These are phyloP conservation scores for Paecilomyces fulvus DNA, from an alignment of 2,329 filamentous ascomycete genomes.

Conservation along the genomic window DNA sequence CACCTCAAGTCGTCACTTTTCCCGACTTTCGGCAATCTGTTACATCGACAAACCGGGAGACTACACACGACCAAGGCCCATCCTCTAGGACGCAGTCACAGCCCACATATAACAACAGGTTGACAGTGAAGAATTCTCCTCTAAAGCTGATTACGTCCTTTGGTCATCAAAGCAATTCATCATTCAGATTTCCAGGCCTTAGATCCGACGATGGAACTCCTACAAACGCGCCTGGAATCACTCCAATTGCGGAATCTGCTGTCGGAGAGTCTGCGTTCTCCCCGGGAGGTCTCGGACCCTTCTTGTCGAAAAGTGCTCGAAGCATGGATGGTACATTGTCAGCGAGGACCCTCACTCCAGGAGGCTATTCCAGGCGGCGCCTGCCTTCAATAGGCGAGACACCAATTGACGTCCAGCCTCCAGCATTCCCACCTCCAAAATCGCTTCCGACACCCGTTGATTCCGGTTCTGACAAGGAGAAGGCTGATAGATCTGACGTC, in stretches of 20 bases:
- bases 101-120: conserved; percentile 46
- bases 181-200: conserved; percentile 55
- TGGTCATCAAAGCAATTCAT: conserved; percentile 40
- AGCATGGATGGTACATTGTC: conserved; percentile 62
- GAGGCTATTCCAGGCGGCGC: conserved; percentile 54
- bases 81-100: conserved; percentile 16
- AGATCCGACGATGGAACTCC: conserved; percentile 57
- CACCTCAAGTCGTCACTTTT: conserved; percentile 50
- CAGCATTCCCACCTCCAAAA: conserved; percentile 31
- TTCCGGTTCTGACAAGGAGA: conserved; percentile 42
- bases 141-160: conserved; percentile 91
- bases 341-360: conserved; percentile 53
- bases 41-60: conserved; percentile 53
- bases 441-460: conserved; percentile 37
- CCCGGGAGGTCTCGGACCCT: conserved; percentile 57
- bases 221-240: conserved; percentile 66
- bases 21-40: conserved; percentile 24
- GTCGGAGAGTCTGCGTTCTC: conserved; percentile 53
- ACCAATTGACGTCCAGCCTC: conserved; percentile 44
- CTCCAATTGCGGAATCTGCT: conserved; percentile 76
- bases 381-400: conserved; percentile 71
- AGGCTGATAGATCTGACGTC: conserved; percentile 18
- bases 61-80: conserved; percentile 13
- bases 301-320: conserved; percentile 50
- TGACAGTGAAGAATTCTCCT: conserved; percentile 69